Conservation (phyloP, 1,284 basidiomycete genomes). For the Peniophora sp. region DNA sequence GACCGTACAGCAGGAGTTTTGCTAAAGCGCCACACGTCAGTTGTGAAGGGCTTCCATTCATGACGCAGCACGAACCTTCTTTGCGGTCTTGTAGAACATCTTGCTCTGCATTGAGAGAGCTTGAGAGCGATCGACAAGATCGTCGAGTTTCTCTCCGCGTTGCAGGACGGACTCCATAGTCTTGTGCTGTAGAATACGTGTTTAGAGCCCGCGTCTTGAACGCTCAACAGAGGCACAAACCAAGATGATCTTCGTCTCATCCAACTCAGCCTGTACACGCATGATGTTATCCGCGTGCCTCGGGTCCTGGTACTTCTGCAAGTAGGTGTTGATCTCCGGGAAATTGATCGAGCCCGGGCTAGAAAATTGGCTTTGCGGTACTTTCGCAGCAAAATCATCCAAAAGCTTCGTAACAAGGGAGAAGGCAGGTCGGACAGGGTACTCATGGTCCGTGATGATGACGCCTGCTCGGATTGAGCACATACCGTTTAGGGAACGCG, state of each 20-base stretch:
- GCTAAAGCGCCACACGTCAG: slow-evolving; percentile 26
- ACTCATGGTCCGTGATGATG: slow-evolving; percentile 92
- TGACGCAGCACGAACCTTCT: slow-evolving; percentile 41
- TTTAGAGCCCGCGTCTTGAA: not conserved
- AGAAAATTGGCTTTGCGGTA: slow-evolving; percentile 61
- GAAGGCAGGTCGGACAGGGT: slow-evolving; percentile 95
- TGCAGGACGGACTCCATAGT: slow-evolving; percentile 97
- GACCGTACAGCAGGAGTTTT: slow-evolving; percentile 61
- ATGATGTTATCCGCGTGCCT: slow-evolving; percentile 97
- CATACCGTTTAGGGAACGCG: not conserved
- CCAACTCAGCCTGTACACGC: slow-evolving; percentile 96
- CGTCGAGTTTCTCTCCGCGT: slow-evolving; percentile 96
- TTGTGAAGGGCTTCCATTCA: too few relatives aligned
- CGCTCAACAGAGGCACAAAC: slow-evolving; percentile 34
- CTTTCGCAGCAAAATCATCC: slow-evolving; percentile 85
- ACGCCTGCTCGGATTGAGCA: slow-evolving; percentile 50
- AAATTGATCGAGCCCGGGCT: slow-evolving; percentile 61
- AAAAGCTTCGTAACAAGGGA: slow-evolving; percentile 91
- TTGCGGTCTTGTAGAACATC: slow-evolving; percentile 81
- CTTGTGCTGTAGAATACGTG: slow-evolving; percentile 70
- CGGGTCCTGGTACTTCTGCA: slow-evolving; percentile 96
- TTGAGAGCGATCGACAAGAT: slow-evolving; percentile 92
- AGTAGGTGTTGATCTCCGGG: slow-evolving; percentile 71
- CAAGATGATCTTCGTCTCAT: slow-evolving; percentile 98
- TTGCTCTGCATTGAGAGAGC: slow-evolving; percentile 88